These are phyloP conservation scores for Diaporthe sp. DNA, from an alignment of 2,329 filamentous ascomycete species.

Conservation along the genomic window DNA sequence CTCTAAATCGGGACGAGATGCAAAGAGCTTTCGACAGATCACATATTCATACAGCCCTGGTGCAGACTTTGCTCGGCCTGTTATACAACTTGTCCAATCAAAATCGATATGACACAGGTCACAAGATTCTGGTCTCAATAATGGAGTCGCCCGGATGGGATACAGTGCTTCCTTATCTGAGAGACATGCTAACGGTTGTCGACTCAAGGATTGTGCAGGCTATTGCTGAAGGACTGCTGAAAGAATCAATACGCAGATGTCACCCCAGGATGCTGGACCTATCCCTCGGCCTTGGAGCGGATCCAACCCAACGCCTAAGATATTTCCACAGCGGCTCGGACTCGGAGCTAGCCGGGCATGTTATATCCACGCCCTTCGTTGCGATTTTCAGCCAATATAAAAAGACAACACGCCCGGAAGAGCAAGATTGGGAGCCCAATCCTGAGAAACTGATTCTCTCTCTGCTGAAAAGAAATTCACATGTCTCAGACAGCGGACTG, in stretches of 20 bases:
- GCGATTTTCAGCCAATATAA: rapidly evolving
- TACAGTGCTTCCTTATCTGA: neutral
- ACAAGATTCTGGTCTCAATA: neutral
- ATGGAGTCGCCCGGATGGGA: neutral
- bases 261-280: neutral
- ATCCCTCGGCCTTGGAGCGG: neutral
- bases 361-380: neutral
- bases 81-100: neutral
- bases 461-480: neutral
- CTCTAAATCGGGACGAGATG: too few species aligned
- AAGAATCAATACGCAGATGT: neutral
- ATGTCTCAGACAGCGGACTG: neutral
- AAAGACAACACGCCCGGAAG: rapidly evolving
- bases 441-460: neutral
- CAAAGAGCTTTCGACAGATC: neutral
- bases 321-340: too few species aligned
- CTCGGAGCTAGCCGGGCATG: too few species aligned
- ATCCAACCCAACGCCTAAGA: neutral
- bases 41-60: neutral
- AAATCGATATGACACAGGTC: neutral
- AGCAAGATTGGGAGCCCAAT: rapidly evolving
- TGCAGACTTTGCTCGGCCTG: neutral
- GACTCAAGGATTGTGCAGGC: neutral
- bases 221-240: neutral
- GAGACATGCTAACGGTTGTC: neutral